Conservation (phyloP, 495 filamentous ascomycete genomes). For the Neurospora discreta region DNA sequence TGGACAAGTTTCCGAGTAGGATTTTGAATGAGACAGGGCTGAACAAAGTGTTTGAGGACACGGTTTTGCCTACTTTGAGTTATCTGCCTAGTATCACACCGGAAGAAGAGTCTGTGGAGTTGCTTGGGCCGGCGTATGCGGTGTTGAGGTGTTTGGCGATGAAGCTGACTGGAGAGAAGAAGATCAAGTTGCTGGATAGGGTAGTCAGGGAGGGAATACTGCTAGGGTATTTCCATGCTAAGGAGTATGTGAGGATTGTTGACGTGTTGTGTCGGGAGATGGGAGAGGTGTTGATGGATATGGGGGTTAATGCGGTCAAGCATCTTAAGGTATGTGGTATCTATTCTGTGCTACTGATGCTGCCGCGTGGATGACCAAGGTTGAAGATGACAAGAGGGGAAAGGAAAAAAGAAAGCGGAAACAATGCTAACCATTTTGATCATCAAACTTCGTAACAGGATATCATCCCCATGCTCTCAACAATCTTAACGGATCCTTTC, state of each 20-base stretch:
- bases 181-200: conserved; percentile 34
- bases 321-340: conserved; percentile 49
- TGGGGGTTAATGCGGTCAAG: conserved; percentile 61
- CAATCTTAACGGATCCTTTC: conserved; percentile 60
- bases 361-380: not conserved
- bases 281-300: conserved; percentile 36
- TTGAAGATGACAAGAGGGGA: too few relatives aligned
- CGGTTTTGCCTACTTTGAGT: conserved; percentile 59
- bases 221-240: conserved; percentile 40
- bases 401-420: not conserved
- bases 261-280: conserved; percentile 49
- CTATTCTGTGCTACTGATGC: not conserved
- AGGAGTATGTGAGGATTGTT: conserved; percentile 39
- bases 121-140: conserved; percentile 57
- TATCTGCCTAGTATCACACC: conserved; percentile 74
- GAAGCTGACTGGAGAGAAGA: conserved; percentile 24
- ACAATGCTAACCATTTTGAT: not conserved
- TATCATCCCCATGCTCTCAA: conserved; percentile 55
- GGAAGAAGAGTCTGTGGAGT: conserved; percentile 50
- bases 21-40: conserved; percentile 66
- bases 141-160: conserved; percentile 50
- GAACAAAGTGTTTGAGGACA: conserved; percentile 65
- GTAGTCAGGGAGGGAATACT: conserved; percentile 48
- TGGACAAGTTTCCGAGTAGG: conserved; percentile 43
- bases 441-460: conserved; percentile 29